phyloP scores from a whole-genome alignment of 805 yeast species.

The Candida piceae region DNA sequence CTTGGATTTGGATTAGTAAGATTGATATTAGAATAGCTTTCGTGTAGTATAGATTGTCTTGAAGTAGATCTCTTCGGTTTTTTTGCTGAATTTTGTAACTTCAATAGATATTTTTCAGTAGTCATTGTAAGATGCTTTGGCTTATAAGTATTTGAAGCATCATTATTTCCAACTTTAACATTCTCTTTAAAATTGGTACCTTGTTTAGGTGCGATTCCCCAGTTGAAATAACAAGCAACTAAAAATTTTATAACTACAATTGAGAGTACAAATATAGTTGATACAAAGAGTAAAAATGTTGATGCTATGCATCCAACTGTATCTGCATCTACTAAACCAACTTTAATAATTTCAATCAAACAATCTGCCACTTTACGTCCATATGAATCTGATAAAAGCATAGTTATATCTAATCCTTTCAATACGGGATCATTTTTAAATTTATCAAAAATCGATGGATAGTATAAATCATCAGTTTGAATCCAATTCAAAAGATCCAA shows the following conservation, averaged over 20 bases:
- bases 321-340: constrained; percentile 77
- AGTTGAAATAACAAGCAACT: constrained; percentile 84
- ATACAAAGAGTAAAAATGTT: constrained; percentile 69
- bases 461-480: constrained; percentile 57
- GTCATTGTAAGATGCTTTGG: constrained; percentile 59
- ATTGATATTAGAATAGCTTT: constrained; percentile 12
- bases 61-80: constrained; percentile 6
- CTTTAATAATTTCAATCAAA: constrained; percentile 77
- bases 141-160: constrained; percentile 23
- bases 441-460: constrained; percentile 67
- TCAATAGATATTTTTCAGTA: constrained; percentile 44
- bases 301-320: constrained; percentile 95
- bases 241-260: constrained; percentile 73
- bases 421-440: constrained; percentile 49
- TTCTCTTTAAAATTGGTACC: constrained; percentile 49
- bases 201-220: constrained; percentile 73
- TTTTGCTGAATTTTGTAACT: constrained; percentile 12
- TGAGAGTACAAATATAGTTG: constrained; percentile 79
- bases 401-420: constrained; percentile 78
- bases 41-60: constrained; percentile 9
- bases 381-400: constrained; percentile 60
- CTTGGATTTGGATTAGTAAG: constrained; percentile 32
- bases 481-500: constrained; percentile 74
- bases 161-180: not conserved
- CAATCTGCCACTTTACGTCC: constrained; percentile 75